These are phyloP conservation scores for Wickerhamomyces sydowiorum DNA, from an alignment of 805 yeast species.

Conservation along the genomic window DNA sequence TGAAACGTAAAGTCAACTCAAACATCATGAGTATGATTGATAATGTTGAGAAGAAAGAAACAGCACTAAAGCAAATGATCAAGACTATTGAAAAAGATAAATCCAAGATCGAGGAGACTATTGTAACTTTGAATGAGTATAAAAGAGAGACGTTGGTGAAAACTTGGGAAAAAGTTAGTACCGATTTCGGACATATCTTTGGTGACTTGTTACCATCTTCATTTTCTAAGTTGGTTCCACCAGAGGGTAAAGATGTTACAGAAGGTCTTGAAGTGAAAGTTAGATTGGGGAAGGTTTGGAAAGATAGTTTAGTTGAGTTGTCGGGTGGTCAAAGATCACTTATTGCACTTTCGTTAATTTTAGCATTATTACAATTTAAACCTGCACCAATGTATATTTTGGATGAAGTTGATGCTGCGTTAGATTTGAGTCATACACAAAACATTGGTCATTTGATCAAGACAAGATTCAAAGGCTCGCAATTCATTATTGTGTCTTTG, in stretches of 20 bases:
- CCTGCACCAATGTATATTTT: conserved; percentile 99
- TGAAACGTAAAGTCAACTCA: conserved; percentile 78
- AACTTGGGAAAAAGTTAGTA: conserved; percentile 83
- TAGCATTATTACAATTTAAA: conserved; percentile 88
- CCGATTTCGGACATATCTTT: conserved; percentile 87
- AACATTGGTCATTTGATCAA: conserved; percentile 95
- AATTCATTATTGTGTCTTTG: conserved; percentile 91
- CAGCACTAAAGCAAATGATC: conserved; percentile 71
- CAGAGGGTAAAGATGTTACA: conserved; percentile 75
- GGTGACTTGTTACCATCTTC: conserved; percentile 85
- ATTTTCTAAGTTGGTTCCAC: conserved; percentile 81
- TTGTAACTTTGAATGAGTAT: conserved; percentile 75
- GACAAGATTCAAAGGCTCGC: conserved; percentile 92
- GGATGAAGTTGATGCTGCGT: conserved; percentile 98
- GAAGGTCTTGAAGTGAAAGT: conserved; percentile 90
- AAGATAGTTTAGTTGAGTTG: conserved; percentile 87
- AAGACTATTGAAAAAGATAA: conserved; percentile 85
- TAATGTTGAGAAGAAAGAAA: conserved; percentile 83
- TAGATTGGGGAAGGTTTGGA: conserved; percentile 89
- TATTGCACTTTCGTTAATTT: conserved; percentile 84
- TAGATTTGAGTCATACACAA: conserved; percentile 95
- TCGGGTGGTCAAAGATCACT: conserved; percentile 97
- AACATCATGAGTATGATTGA: conserved; percentile 90
- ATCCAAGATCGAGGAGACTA: conserved; percentile 82
- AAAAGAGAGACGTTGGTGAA: conserved; percentile 75